phyloP scores from a whole-genome alignment of 1,139 yeast genomes.

The Yamadazyma conglobata region DNA sequence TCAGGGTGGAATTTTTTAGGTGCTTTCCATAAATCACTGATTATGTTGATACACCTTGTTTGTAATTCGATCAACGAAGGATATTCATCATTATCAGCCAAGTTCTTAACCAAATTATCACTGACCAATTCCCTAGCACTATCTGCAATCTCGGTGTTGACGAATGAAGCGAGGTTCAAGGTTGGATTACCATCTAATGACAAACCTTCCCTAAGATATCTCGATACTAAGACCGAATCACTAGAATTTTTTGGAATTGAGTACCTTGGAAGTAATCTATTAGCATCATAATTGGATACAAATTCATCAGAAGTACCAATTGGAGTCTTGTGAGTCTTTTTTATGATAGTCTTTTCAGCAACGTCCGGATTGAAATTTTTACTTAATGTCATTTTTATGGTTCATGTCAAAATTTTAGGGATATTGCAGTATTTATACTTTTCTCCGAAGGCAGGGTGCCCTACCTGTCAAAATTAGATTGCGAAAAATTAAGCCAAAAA shows the following conservation, averaged over 20 bases:
- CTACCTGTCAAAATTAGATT: conserved; percentile 1
- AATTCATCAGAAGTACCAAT: conserved; percentile 28
- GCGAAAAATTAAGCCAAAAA: conserved; percentile 1
- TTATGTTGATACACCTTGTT: conserved; percentile 74
- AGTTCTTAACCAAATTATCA: conserved; percentile 78
- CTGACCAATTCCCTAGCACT: conserved; percentile 42
- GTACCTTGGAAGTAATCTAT: conserved; percentile 43
- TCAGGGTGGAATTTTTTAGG: conserved; percentile 34
- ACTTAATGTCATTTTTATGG: conserved; percentile 37
- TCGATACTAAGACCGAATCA: conserved; percentile 51
- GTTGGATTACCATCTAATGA: conserved; percentile 81
- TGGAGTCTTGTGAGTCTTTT: conserved; percentile 21
- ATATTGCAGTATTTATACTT: no score
- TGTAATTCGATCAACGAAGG: conserved; percentile 82
- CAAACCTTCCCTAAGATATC: conserved; percentile 68
- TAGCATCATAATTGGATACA: conserved; percentile 33
- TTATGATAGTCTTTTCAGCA: conserved; percentile 30
- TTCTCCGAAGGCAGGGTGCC: no score
- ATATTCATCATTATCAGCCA: conserved; percentile 92
- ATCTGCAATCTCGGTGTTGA: conserved; percentile 66
- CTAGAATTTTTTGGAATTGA: conserved; percentile 58
- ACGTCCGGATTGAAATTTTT: conserved; percentile 37
- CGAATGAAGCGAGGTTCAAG: conserved; percentile 84
- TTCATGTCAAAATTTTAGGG: no score
- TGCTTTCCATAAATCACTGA: conserved; percentile 81